These are phyloP conservation scores for Coemansia sp. DNA, from an alignment of 192 early-diverging fungal genomes.

Conservation along the genomic window DNA sequence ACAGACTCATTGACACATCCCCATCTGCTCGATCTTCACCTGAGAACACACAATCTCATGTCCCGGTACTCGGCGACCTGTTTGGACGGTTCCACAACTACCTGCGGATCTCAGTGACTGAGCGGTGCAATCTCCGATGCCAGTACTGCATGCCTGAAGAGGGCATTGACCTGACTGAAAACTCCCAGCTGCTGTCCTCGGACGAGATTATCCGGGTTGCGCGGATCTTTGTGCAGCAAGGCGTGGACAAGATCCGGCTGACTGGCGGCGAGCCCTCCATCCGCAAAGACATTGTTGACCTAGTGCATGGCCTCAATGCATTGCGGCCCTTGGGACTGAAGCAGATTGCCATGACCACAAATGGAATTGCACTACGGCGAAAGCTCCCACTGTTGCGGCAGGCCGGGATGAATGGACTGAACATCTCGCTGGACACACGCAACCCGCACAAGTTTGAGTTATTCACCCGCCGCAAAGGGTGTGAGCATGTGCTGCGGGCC, in stretches of 20 bases:
- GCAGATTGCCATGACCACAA: slow-evolving; percentile 89
- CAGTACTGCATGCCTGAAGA: slow-evolving; percentile 97
- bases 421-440: slow-evolving; percentile 90
- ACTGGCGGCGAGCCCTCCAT: slow-evolving; percentile 97
- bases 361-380: slow-evolving; percentile 86
- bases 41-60: background rate
- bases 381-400: slow-evolving; percentile 70
- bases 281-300: slow-evolving; percentile 81
- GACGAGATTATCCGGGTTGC: slow-evolving; percentile 81
- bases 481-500: slow-evolving; percentile 72
- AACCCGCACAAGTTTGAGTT: slow-evolving; percentile 84
- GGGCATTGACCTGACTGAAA: slow-evolving; percentile 71
- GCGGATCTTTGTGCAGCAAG: slow-evolving; percentile 79
- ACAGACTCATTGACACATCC: background rate
- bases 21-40: background rate
- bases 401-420: slow-evolving; percentile 80
- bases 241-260: slow-evolving; percentile 90
- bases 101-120: slow-evolving; percentile 90
- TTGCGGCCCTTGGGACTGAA: slow-evolving; percentile 72
- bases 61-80: slow-evolving; percentile 61
- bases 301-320: slow-evolving; percentile 76
- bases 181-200: slow-evolving; percentile 67
- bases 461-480: slow-evolving; percentile 82
- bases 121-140: slow-evolving; percentile 94
- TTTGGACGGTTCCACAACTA: slow-evolving; percentile 91